Conservation (phyloP, 192 early-diverging fungal genomes). For the Gigaspora rosea region DNA sequence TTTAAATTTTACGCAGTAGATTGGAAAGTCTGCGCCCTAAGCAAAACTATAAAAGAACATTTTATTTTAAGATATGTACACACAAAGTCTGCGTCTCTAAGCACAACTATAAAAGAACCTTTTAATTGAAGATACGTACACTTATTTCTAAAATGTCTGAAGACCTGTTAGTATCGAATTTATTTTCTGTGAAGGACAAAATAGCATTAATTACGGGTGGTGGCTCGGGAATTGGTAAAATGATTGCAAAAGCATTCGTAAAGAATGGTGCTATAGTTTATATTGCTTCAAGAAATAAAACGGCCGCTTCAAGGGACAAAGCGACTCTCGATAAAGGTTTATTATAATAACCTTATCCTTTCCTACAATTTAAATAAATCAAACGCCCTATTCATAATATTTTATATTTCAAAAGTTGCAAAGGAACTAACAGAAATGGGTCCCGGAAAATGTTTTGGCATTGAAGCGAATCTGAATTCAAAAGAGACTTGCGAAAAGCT, state of each 20-base stretch:
- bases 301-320: background rate
- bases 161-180: constrained; percentile 16
- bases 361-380: background rate
- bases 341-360: background rate
- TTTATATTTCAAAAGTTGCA: constrained; percentile 53
- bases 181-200: constrained; percentile 74
- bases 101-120: no score
- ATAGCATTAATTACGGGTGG: constrained; percentile 83
- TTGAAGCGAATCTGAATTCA: constrained; percentile 65
- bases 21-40: no score
- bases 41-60: no score
- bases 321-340: no score
- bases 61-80: no score
- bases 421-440: constrained; percentile 63
- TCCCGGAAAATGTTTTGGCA: constrained; percentile 62
- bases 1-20: no score
- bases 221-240: constrained; percentile 51
- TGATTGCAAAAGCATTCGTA: constrained; percentile 72
- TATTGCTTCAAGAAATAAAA: constrained; percentile 68
- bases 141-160: background rate
- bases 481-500: constrained; percentile 37
- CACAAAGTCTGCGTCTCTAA: no score
- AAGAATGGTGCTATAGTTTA: constrained; percentile 89
- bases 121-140: background rate
- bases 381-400: background rate